Evolutionary conservation across 345 rosid genomes (phyloP).

Genomic region (Salix udensis): DNA sequence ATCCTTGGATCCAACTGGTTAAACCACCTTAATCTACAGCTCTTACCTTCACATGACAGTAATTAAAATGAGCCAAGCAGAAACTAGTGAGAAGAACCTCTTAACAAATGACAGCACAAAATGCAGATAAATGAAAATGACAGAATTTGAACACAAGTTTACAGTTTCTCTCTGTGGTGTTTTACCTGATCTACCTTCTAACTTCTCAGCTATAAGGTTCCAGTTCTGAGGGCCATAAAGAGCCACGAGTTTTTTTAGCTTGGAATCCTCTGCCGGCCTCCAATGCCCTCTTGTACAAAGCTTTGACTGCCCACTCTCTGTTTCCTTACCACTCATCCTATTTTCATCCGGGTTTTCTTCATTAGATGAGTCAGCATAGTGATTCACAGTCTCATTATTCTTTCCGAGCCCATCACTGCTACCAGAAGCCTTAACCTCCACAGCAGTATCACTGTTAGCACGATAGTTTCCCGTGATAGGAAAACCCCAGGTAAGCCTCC

Average conservation of each 20-base stretch:
- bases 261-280: conserved; percentile 91
- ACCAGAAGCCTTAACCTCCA: conserved; percentile 22
- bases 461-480: conserved; percentile 24
- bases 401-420: conserved; percentile 34
- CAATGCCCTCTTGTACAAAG: conserved; percentile 94
- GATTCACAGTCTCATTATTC: conserved; percentile 11
- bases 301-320: conserved; percentile 59
- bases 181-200: conserved; percentile 93
- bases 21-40: conserved; percentile 95
- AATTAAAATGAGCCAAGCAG: background rate
- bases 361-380: conserved; percentile 19
- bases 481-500: conserved; percentile 37
- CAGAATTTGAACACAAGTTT: background rate
- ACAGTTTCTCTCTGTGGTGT: background rate
- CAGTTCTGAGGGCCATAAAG: conserved; percentile 96
- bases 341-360: conserved; percentile 31
- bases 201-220: conserved; percentile 94
- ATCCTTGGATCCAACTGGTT: conserved; percentile 97
- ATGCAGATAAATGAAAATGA: background rate
- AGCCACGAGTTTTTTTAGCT: conserved; percentile 88
- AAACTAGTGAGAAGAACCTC: background rate
- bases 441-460: conserved; percentile 9
- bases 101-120: background rate
- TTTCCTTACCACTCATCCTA: conserved; percentile 35
- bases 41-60: conserved; percentile 54